Conservation (phyloP, 179 eudicot species). For the Beta macrorhiza region DNA sequence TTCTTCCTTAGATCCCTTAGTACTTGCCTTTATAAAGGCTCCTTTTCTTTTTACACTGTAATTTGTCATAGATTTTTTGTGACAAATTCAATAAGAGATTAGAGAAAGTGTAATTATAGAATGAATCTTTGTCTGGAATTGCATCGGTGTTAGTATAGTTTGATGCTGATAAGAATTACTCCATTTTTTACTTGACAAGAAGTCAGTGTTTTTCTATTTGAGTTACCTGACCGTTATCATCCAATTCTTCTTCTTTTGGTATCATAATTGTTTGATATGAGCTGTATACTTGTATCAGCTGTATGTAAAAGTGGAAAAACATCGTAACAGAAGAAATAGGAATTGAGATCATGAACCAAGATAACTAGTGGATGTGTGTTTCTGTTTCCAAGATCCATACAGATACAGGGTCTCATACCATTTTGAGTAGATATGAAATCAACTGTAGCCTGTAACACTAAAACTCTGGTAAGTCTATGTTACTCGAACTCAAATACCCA, state of each 20-base stretch:
- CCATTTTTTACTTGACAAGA: neutral
- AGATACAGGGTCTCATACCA: neutral
- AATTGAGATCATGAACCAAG: neutral
- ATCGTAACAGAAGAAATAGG: neutral
- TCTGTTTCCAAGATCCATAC: neutral
- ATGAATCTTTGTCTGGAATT: neutral
- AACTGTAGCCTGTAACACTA: no score
- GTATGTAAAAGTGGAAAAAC: neutral
- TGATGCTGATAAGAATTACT: slow-evolving; percentile 5
- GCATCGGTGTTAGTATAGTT: neutral
- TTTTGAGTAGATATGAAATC: neutral
- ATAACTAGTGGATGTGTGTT: neutral
- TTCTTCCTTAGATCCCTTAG: slow-evolving; percentile 3
- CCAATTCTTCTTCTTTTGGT: neutral
- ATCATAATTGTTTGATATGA: neutral
- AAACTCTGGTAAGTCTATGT: no score
- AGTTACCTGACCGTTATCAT: neutral
- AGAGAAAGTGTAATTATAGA: slow-evolving; percentile 15
- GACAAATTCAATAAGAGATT: neutral
- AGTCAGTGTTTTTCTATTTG: neutral
- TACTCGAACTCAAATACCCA: no score
- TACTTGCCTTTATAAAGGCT: neutral
- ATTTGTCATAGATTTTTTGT: neutral
- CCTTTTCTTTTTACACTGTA: neutral
- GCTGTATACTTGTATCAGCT: neutral